phyloP scores from a whole-genome alignment of 371 early-diverging fungal species.

The Apophysomyces sp. region DNA sequence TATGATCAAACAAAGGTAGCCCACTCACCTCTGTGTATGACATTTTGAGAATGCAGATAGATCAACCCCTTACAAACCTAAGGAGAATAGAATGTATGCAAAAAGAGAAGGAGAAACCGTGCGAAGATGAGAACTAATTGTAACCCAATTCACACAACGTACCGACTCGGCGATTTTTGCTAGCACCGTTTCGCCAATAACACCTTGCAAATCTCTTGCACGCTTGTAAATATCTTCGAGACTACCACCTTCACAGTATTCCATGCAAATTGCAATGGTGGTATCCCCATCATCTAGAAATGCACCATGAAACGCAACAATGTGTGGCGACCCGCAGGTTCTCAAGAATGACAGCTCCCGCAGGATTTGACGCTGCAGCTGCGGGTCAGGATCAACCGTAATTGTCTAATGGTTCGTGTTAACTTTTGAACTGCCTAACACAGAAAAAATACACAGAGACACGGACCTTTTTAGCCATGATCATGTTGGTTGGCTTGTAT shows the following conservation, averaged over 20 bases:
- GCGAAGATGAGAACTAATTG: background rate
- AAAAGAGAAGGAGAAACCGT: background rate
- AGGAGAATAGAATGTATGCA: background rate
- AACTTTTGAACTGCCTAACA: slow-evolving; percentile 3
- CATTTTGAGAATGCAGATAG: slow-evolving; percentile 70
- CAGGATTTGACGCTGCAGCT: slow-evolving; percentile 78
- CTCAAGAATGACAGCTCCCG: slow-evolving; percentile 88
- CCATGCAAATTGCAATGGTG: slow-evolving; percentile 91
- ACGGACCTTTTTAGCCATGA: slow-evolving; percentile 94
- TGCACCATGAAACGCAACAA: slow-evolving; percentile 93
- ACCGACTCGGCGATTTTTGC: slow-evolving; percentile 79
- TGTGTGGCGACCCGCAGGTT: slow-evolving; percentile 87
- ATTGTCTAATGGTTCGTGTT: slow-evolving; percentile 46
- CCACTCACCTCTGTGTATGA: slow-evolving; percentile 82
- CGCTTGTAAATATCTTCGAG: slow-evolving; percentile 79
- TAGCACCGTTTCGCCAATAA: slow-evolving; percentile 78
- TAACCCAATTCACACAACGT: slow-evolving; percentile 9
- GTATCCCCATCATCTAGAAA: slow-evolving; percentile 85
- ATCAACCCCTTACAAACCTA: slow-evolving; percentile 76
- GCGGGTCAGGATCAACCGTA: slow-evolving; percentile 65
- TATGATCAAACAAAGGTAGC: background rate
- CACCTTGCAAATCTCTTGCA: slow-evolving; percentile 55
- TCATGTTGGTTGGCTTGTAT: slow-evolving; percentile 69
- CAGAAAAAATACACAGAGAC: background rate
- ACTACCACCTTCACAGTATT: slow-evolving; percentile 87